These are phyloP conservation scores for Leucocoprinus leucothites DNA, from an alignment of 768 basidiomycete species.

Conservation along the genomic window DNA sequence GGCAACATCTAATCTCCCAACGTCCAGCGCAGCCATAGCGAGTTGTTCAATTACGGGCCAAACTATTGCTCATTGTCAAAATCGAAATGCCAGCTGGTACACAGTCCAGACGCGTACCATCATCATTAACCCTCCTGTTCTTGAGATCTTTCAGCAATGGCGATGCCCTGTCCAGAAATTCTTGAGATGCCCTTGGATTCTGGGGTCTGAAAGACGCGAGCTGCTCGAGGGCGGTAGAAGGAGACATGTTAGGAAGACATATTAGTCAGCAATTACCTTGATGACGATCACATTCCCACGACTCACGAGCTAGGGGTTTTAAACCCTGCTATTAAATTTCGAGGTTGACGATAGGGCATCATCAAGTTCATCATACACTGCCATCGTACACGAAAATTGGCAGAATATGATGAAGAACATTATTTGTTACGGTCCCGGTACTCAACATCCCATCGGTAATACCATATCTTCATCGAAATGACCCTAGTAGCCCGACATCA, in stretches of 20 bases:
- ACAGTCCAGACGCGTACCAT: slow-evolving; percentile 37
- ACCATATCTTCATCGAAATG: too few relatives aligned
- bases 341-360: too few relatives aligned
- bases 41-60: slow-evolving; percentile 85
- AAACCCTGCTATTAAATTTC: too few relatives aligned
- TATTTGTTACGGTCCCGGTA: too few relatives aligned
- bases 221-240: slow-evolving; percentile 42
- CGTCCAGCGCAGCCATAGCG: slow-evolving; percentile 72
- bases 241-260: slow-evolving; percentile 32
- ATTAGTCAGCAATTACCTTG: slow-evolving; percentile 5
- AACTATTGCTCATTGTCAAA: slow-evolving; percentile 34
- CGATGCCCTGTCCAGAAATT: slow-evolving; percentile 53
- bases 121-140: slow-evolving; percentile 49
- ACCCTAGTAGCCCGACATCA: too few relatives aligned
- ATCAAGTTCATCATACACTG: too few relatives aligned
- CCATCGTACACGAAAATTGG: too few relatives aligned
- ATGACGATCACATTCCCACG: not conserved
- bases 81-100: slow-evolving; percentile 7
- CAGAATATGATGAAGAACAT: too few relatives aligned
- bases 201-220: slow-evolving; percentile 53
- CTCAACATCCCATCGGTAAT: too few relatives aligned
- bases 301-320: too few relatives aligned
- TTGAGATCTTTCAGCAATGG: slow-evolving; percentile 42
- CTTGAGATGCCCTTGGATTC: slow-evolving; percentile 53
- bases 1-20: slow-evolving; percentile 68